Base-by-base conservation (phyloP, 2,329 filamentous ascomycete species). In the Aspergillus ruber region DNA sequence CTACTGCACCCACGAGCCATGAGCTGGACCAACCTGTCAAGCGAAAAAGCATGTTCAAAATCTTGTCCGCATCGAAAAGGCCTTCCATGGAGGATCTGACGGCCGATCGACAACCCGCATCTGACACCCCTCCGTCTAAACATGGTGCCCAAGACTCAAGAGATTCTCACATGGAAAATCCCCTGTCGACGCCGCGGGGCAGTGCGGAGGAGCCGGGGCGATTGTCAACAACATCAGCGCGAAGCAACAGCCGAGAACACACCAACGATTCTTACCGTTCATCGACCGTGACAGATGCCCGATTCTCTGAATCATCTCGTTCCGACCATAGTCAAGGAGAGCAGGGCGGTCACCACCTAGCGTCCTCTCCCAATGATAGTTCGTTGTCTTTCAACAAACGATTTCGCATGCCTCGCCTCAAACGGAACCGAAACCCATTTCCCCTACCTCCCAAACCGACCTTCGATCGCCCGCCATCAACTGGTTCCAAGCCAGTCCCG, bases 271-370 rank as follows among this genome's bases (percentile, higher is more conserved):
- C 75, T 21, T 76, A 75, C 49, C 80, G 82, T 12, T 75, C 81
- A 2, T 81, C 82, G 6, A 39, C 36, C 5, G 74, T 86, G 17
- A 81, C 84, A 9, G 72, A 81, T 25, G 78, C 80, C 53, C 77
- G 88, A 36, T 71, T 86, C 23, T 93, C 88, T 4, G 91, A 96
- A 61, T 96, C 91, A 1, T 95, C 90, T 2, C 81, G 87, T 56
- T 96, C 91, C 23, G 90, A 96, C 66, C 86, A 81, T 40, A 95
- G 88, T 69, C 87, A 84, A 13, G 82, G 78, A 38, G 85, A 90
- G 59, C 78, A 79, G 56, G 74, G 75, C 36, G 71, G 81, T 43
- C 80, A 80, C 66, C 78, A 76, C 43, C 36, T 18, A 6, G 79
- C 73, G 53, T 78, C 76, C 45, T 83, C 76, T 40, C 83, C 81